Percentiles rank a stretch among this genome's conserved stretches.
Conservation (phyloP, 208 protist species). For the Phytomonas francai region DNA sequence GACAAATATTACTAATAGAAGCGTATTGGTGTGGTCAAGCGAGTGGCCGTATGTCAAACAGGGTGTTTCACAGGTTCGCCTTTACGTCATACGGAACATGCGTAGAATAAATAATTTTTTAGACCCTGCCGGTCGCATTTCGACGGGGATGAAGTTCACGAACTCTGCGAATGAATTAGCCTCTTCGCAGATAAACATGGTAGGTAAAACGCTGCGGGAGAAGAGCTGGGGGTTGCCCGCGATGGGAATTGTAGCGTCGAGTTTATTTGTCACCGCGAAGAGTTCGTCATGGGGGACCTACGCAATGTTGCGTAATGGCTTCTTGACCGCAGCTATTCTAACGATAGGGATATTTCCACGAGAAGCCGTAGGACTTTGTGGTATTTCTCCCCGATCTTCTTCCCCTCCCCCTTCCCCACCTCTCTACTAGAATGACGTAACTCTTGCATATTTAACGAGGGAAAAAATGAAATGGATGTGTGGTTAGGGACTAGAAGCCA, state of each 20-base stretch:
- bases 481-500: too few species aligned
- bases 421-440: background rate
- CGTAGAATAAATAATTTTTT: conserved; percentile 18
- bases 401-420: conserved; percentile 1
- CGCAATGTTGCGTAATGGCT: conserved; percentile 53
- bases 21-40: conserved; percentile 55
- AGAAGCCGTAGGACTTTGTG: conserved; percentile 33
- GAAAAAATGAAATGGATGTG: too few species aligned
- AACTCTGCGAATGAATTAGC: conserved; percentile 40
- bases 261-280: conserved; percentile 43
- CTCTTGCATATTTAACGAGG: too few species aligned
- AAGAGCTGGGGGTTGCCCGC: conserved; percentile 59
- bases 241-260: conserved; percentile 28
- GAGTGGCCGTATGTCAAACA: conserved; percentile 75
- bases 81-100: conserved; percentile 13
- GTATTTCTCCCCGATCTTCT: conserved; percentile 34
- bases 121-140: conserved; percentile 41
- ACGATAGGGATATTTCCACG: conserved; percentile 48
- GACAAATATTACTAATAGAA: too few species aligned
- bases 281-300: conserved; percentile 50
- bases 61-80: conserved; percentile 35
- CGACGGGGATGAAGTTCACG: conserved; percentile 34
- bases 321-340: conserved; percentile 27
- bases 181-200: conserved; percentile 20
- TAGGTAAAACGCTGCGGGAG: conserved; percentile 21